A percentile compares a stretch with the other conserved stretches of the same genome.
These are phyloP conservation scores for Ensete ventricosum DNA, from an alignment of 176 grass and related monocot genomes.

Conservation along the genomic window DNA sequence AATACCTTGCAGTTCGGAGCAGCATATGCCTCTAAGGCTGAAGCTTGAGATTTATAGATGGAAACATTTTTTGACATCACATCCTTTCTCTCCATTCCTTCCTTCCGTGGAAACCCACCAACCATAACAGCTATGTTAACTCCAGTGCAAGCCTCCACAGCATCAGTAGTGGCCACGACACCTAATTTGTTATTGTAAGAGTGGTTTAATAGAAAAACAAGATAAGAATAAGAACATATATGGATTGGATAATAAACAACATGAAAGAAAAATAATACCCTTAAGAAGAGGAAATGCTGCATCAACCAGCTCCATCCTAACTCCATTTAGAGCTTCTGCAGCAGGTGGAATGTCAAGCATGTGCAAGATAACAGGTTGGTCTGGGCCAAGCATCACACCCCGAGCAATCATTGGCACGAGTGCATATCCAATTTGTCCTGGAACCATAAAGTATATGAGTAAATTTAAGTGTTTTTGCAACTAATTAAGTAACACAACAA, in stretches of 20 bases:
- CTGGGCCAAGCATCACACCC: slow-evolving; percentile 54
- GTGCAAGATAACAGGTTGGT: slow-evolving; percentile 70
- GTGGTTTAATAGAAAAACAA: neutral
- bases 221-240: neutral
- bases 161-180: slow-evolving; percentile 92
- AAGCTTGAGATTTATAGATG: slow-evolving; percentile 97
- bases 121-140: slow-evolving; percentile 93
- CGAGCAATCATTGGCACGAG: slow-evolving; percentile 66
- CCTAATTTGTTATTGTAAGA: slow-evolving; percentile 26
- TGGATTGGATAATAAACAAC: too few relatives aligned
- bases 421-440: slow-evolving; percentile 75
- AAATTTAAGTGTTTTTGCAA: neutral
- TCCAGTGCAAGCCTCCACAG: slow-evolving; percentile 89
- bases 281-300: slow-evolving; percentile 58
- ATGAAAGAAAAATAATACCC: slow-evolving; percentile 22
- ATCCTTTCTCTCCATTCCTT: slow-evolving; percentile 99
- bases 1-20: slow-evolving; percentile 91
- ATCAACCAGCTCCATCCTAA: slow-evolving; percentile 70
- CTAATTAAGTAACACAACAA: neutral
- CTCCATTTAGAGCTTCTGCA: slow-evolving; percentile 33
- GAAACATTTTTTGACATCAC: slow-evolving; percentile 99
- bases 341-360: slow-evolving; percentile 40
- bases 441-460: neutral
- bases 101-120: slow-evolving; percentile 98
- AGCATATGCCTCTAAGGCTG: slow-evolving; percentile 76